Evolutionary conservation across 2,329 filamentous ascomycete genomes (phyloP), one percentile per base, ranked within the genome.

Genomic region (Trichoderma sp.): DNA sequence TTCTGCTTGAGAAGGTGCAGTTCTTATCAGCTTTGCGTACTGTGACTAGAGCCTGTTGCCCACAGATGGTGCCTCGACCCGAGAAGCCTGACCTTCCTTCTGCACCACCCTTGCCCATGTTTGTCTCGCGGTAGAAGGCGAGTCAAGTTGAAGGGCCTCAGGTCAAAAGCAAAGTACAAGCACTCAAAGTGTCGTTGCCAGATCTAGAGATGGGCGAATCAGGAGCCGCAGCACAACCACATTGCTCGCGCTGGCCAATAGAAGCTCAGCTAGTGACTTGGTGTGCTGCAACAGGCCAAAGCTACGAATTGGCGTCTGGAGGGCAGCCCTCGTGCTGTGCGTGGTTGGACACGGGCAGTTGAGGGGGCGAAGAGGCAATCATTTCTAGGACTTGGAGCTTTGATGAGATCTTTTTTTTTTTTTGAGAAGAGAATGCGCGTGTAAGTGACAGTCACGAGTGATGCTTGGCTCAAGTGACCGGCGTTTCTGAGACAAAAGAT

Each of bases 191-290:
- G 26, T 51, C 13, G 3, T 32, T 49, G 54, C 54, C 10, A 66
- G 54, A 66, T 66, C 52, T 58, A 8, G 14, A 58, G 52, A 51
- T 51, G 63, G 46, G 65, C 72, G 65, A 74, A 74, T 74, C 72
- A 74, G 68, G 65, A 34, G 26, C 26, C 37, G 34, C 26, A 54
- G 54, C 34, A 43, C 66, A 63, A 68, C 72, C 72, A 74, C 72
- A 74, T 74, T 74, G 52, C 65, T 59, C 39, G 32, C 52, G 49
- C 49, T 51, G 24, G 67, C 71, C 68, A 72, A 70, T 70, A 37
- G 56, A 59, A 67, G 46, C 34, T 24, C 52, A 8, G n/a, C 51
- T 11, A 11, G 6, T n/a, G 6, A 11, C 11, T 24, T 18, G 8
- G 18, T 32, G 43, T 55, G 56, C 18, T 14, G 64, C 34, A 16